These are phyloP conservation scores for Scutellaria galericulata DNA, from an alignment of 257 asterid species.

Conservation along the genomic window DNA sequence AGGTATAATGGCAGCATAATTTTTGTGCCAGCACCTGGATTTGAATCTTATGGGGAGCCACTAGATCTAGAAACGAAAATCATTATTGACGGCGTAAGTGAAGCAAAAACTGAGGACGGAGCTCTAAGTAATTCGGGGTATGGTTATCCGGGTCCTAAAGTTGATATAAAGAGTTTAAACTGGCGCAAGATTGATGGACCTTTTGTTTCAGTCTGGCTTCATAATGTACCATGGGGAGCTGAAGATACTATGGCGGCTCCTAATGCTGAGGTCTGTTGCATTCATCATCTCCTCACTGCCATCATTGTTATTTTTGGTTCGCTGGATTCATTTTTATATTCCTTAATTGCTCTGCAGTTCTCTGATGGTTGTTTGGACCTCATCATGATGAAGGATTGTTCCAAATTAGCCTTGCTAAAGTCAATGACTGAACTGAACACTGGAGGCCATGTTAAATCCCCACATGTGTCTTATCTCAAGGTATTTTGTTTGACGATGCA, in stretches of 20 bases:
- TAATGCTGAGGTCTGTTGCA: constrained; percentile 72
- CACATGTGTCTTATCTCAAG: constrained; percentile 77
- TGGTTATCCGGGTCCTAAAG: constrained; percentile 73
- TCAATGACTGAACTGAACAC: constrained; percentile 62
- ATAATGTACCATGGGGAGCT: constrained; percentile 96
- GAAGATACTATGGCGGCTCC: constrained; percentile 96
- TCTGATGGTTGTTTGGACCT: constrained; percentile 97
- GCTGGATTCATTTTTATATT: neutral
- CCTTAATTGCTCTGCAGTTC: constrained; percentile 58
- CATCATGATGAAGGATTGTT: constrained; percentile 77
- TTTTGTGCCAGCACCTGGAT: constrained; percentile 84
- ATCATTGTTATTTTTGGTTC: neutral
- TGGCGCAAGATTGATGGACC: constrained; percentile 94
- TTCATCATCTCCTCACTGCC: neutral
- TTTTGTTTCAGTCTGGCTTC: constrained; percentile 94
- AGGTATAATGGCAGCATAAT: constrained; percentile 73
- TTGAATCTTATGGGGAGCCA: constrained; percentile 70
- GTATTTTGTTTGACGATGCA: constrained; percentile 37
- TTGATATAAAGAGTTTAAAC: constrained; percentile 58
- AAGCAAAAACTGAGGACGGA: constrained; percentile 34
- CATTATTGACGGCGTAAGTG: constrained; percentile 42
- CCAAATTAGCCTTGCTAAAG: constrained; percentile 64
- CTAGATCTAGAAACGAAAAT: constrained; percentile 46
- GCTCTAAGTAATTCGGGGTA: constrained; percentile 27
- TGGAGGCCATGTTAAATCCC: constrained; percentile 85